A percentile compares a stretch with the other conserved stretches of the same genome.
Conservation (phyloP, 1,284 basidiomycete species). For the Stereum hirsutum region DNA sequence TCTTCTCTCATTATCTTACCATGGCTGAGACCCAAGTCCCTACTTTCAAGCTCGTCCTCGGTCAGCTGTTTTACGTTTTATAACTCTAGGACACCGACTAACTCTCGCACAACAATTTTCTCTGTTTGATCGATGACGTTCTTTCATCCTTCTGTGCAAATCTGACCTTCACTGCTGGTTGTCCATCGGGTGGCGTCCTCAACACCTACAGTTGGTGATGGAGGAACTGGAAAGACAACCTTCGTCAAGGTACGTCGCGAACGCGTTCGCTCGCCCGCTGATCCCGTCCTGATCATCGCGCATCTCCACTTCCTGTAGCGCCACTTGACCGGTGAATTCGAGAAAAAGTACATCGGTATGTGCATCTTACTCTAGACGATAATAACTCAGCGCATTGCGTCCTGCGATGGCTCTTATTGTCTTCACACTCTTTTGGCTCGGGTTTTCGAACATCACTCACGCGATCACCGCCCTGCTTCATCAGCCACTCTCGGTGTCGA, state of each 20-base stretch:
- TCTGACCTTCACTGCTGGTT: constrained; percentile 1
- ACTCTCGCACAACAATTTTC: constrained; percentile 13
- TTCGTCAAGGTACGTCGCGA: constrained; percentile 77
- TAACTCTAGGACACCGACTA: no score
- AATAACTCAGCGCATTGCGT: not conserved
- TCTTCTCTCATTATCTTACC: constrained; percentile 15
- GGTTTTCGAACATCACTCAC: constrained; percentile 2
- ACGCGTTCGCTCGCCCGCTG: constrained; percentile 17
- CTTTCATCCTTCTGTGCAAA: constrained; percentile 1
- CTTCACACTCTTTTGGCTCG: not conserved
- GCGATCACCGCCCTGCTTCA: no score
- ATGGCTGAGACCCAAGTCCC: constrained; percentile 57
- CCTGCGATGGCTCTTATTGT: not conserved
- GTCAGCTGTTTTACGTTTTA: constrained; percentile 36
- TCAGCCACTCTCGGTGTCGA: constrained; percentile 98
- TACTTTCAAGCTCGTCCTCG: constrained; percentile 98
- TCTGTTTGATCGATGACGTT: constrained; percentile 21
- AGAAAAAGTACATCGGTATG: constrained; percentile 99
- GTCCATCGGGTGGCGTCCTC: constrained; percentile 10
- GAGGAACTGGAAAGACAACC: constrained; percentile 97
- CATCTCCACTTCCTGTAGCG: constrained; percentile 44
- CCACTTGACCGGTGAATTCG: constrained; percentile 99
- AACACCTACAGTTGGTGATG: constrained; percentile 76
- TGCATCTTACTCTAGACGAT: not conserved
- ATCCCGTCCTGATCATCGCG: constrained; percentile 49